Base-by-base conservation (phyloP, 441 rosid species). In the Flueggea neowawraea region DNA sequence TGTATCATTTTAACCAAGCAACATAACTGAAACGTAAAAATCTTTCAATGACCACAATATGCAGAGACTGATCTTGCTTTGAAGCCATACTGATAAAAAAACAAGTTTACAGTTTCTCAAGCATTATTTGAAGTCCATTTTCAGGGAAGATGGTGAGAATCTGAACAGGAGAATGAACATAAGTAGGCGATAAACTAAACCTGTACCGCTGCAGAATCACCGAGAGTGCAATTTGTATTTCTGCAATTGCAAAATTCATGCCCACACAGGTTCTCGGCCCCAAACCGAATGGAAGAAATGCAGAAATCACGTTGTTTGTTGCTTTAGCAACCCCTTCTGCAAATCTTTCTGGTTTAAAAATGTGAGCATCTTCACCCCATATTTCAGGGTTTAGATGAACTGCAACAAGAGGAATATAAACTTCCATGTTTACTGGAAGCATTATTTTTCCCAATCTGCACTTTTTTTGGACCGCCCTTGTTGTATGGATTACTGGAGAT, bases 281-380 rank as follows among this genome's bases (percentile, higher is more conserved):
- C 6, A 68, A 47, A n/a, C 85, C 76, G 11, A 81, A 79, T 2
- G 86, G 89, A 11, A 81, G 6, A 65, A 61, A 81, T 16, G 69
- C 72, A 1, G 72, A 69, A 2, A 64, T 16, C 10, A 67, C 67
- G 16, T 73, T 62, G 39, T 58, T 71, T 57, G 84, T 68, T 28
- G 84, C 86, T 50, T 81, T 84, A 44, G 80, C 75, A 6, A 75
- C 65, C 3, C 82, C 86, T 63, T 70, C 74, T 0, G 77, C 60
- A 54, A 81, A 84, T 50, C 81, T 77, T 55, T 75, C 78, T 0
- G 82, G 86, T 49, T 69, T 81, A 61, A 81, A 81, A n/a, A 66
- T 43, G n/a, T 77, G 31, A 5, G 41, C 82, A 61, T 78, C 85
- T 16, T 73, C 72, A 55, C 82, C 80, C 85, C 79, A 78, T 33